Percentiles rank a stretch among this genome's conserved stretches.
These are phyloP conservation scores for Iberis amara DNA, from an alignment of 441 rosid species.

Conservation along the genomic window DNA sequence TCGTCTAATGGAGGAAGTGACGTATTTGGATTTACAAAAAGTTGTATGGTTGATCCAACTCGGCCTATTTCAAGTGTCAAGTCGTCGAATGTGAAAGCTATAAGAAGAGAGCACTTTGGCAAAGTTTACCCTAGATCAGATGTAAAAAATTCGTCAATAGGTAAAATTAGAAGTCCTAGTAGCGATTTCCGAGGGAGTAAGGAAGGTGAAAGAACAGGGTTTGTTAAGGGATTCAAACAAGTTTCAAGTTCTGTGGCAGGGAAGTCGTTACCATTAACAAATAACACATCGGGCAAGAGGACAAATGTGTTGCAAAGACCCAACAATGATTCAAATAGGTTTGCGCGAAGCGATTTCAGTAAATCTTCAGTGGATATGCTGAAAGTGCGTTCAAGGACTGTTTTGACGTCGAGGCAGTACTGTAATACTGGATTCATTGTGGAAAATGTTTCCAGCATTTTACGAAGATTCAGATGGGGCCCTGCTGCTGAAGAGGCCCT, in stretches of 20 bases:
- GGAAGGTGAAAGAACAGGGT: conserved; percentile 41
- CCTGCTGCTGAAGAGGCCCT: conserved; percentile 69
- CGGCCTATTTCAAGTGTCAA: conserved; percentile 41
- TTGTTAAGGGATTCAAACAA: conserved; percentile 40
- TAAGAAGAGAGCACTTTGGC: conserved; percentile 45
- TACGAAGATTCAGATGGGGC: conserved; percentile 60
- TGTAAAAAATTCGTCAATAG: conserved; percentile 32
- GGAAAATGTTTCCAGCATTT: conserved; percentile 50
- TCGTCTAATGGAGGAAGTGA: conserved; percentile 41
- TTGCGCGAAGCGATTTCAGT: conserved; percentile 34
- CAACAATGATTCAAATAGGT: conserved; percentile 36
- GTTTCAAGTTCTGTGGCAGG: no score
- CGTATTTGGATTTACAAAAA: conserved; percentile 33
- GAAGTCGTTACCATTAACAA: conserved; percentile 28
- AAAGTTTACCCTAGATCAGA: conserved; percentile 51
- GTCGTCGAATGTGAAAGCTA: conserved; percentile 46
- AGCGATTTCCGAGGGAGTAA: conserved; percentile 34
- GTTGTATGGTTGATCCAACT: conserved; percentile 55
- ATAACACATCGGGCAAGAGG: conserved; percentile 37
- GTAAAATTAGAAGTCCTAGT: conserved; percentile 27
- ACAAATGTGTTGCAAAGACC: conserved; percentile 39
- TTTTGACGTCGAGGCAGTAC: conserved; percentile 37
- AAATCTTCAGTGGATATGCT: conserved; percentile 35
- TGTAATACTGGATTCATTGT: conserved; percentile 37
- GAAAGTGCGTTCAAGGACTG: conserved; percentile 34